Evolutionary conservation across 805 yeast species (phyloP).

Genomic region (Starmerella vaccinii): DNA sequence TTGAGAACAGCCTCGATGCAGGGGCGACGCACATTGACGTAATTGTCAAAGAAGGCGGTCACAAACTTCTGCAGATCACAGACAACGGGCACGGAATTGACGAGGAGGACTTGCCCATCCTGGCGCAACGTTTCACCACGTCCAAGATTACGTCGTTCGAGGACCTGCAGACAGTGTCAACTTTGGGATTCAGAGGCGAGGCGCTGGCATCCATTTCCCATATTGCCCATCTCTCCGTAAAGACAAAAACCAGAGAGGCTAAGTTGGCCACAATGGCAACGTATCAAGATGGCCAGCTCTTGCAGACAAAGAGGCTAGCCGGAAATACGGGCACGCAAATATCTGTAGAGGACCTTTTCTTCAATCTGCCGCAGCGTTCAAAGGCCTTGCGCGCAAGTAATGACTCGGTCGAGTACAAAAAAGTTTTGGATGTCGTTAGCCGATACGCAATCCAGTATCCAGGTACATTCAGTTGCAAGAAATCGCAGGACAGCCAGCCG

Average conservation of each 20-base stretch:
- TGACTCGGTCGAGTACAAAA: constrained; percentile 48
- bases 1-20: constrained; percentile 91
- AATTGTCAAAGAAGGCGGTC: constrained; percentile 82
- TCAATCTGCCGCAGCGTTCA: constrained; percentile 71
- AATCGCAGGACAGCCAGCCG: constrained; percentile 62
- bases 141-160: constrained; percentile 68
- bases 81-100: constrained; percentile 82
- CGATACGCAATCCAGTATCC: constrained; percentile 68
- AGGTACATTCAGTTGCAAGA: constrained; percentile 64
- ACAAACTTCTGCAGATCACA: constrained; percentile 71
- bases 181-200: constrained; percentile 95
- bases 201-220: constrained; percentile 93
- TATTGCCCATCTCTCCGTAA: constrained; percentile 68
- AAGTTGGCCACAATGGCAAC: constrained; percentile 60
- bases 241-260: constrained; percentile 54
- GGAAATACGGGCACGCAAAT: constrained; percentile 83
- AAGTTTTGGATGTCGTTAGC: constrained; percentile 72
- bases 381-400: constrained; percentile 38
- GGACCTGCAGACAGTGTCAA: constrained; percentile 58
- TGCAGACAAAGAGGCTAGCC: constrained; percentile 55
- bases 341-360: constrained; percentile 77
- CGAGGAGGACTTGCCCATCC: constrained; percentile 56
- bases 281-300: constrained; percentile 58
- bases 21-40: constrained; percentile 63
- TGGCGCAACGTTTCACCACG: constrained; percentile 91